phyloP scores from a whole-genome alignment of 1,284 basidiomycete genomes.

The Naganishia sp. region DNA sequence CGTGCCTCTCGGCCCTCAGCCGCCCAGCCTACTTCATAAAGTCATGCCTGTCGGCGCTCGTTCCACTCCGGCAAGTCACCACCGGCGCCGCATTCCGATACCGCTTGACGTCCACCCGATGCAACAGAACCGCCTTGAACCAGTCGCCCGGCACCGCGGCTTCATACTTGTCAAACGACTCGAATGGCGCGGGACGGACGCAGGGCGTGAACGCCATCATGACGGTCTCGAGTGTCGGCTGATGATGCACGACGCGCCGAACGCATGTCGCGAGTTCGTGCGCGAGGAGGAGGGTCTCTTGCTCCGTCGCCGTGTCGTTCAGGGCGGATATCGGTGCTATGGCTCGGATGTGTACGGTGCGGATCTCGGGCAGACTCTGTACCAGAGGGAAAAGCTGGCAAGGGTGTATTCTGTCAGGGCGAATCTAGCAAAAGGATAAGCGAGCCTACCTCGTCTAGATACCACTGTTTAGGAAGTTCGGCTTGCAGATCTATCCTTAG shows the following conservation, averaged over 20 bases:
- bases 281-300: constrained; percentile 1
- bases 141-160: constrained; percentile 7
- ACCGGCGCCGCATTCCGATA: constrained; percentile 13
- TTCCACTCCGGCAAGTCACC: not conserved
- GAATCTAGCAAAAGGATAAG: too few species aligned
- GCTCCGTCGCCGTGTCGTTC: constrained; percentile 3
- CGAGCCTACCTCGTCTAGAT: constrained; percentile 6
- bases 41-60: not conserved
- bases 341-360: constrained; percentile 10
- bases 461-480: constrained; percentile 14
- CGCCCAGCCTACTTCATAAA: not conserved
- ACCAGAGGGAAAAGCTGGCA: constrained; percentile 3
- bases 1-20: not conserved
- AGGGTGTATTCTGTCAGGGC: not conserved
- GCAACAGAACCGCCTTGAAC: constrained; percentile 2
- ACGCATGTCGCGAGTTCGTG: constrained; percentile 14
- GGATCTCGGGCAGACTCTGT: not conserved
- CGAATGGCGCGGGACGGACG: not conserved
- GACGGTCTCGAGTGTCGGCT: constrained; percentile 1
- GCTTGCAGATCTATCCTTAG: constrained; percentile 2
- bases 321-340: not conserved
- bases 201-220: constrained; percentile 9
- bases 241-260: not conserved
- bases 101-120: constrained; percentile 12
- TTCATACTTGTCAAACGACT: constrained; percentile 7